Base-by-base conservation (phyloP, 805 yeast genomes). In the Candida incommunis region DNA sequence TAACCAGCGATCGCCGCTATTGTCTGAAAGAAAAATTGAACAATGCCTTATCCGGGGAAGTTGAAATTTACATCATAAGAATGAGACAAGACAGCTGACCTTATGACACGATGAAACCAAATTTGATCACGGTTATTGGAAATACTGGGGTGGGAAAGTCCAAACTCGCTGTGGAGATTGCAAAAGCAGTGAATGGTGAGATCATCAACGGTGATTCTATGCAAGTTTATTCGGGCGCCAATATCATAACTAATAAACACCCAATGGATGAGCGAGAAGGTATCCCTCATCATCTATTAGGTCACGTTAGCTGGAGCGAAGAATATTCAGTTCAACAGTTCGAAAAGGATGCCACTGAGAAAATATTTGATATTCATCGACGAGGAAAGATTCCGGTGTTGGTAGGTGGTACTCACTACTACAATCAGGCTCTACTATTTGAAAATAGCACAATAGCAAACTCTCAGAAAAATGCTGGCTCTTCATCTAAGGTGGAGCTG, bases 111-210 rank as follows among this genome's bases (percentile, higher is more conserved):
- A 3, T 46, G 16, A 58, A 55, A 46, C 37, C 37, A 5, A 69
- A 67, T 45, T 60, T 84, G 3, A 70, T 82, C 23, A 76, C 85
- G 15, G 74, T 84, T 16, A 82, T 83, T 2, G 98, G 98, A 0
- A 88, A 95, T 27, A 90, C 98, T 0, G 98, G 97, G 0, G 96
- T 87, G 11, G 98, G 98, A 0, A 90, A 90, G 58, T 88, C 96
- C n/a, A 51, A 77, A 71, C 72, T 83, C 48, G 74, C 85, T 41
- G 76, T 86, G 2, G 90, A 86, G 48, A 60, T 92, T 20, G 96
- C 96, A 9, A 70, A 74, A 52, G 70, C 71, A 23, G 71, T 82
- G 44, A 73, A 79, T 56, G 97, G 97, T 20, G 97, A 92, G 58
- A 71, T 92, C 50, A 82, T 92, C 50, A 92, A 92, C 62, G 95